Conservation (phyloP, 352 stramenopile genomes). For the Sclerospora graminicola region DNA sequence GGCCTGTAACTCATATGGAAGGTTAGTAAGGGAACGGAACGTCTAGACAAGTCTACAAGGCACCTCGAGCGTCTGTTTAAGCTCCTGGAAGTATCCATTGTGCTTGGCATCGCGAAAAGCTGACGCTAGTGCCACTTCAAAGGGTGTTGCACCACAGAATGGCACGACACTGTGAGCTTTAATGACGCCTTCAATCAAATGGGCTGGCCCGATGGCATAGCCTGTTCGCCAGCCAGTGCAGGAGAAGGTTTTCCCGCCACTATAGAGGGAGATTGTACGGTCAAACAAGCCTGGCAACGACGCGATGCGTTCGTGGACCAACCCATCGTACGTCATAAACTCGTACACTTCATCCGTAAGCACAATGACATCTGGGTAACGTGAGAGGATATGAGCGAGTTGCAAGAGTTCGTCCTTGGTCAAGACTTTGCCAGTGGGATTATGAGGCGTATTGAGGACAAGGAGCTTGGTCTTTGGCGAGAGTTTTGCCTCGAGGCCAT, state of each 20-base stretch:
- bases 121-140: conserved; percentile 89
- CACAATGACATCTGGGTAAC: conserved; percentile 86
- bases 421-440: conserved; percentile 98
- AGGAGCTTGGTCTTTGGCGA: conserved; percentile 90
- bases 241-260: conserved; percentile 89
- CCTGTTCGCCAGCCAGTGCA: conserved; percentile 91
- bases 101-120: conserved; percentile 81
- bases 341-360: conserved; percentile 99
- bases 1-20: conserved; percentile 23
- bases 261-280: conserved; percentile 89
- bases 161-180: conserved; percentile 81
- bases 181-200: conserved; percentile 48
- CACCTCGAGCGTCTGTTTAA: conserved; percentile 49
- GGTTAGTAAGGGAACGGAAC: conserved; percentile 8
- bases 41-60: conserved; percentile 1
- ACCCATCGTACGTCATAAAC: conserved; percentile 90
- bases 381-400: conserved; percentile 79
- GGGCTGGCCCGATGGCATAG: conserved; percentile 55
- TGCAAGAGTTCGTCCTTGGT: conserved; percentile 86
- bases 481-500: conserved; percentile 78
- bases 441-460: conserved; percentile 98
- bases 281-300: conserved; percentile 78
- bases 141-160: conserved; percentile 92
- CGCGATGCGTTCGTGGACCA: conserved; percentile 57
- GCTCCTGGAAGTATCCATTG: conserved; percentile 79